Conservation (phyloP, 2,329 filamentous ascomycete genomes). For the Neobulgaria alba region DNA sequence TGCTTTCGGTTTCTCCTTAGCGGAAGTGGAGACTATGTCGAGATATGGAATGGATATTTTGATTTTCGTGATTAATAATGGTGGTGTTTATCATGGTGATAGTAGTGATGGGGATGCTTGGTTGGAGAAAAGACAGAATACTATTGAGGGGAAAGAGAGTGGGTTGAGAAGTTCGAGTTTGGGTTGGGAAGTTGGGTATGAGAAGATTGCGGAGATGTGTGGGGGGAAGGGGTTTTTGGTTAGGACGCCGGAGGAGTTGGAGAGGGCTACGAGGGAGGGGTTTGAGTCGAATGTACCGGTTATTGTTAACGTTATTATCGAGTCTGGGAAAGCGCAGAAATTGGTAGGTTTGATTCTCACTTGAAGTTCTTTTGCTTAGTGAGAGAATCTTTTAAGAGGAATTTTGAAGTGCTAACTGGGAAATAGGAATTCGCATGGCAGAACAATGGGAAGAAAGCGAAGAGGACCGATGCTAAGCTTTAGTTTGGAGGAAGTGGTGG, state of each 20-base stretch:
- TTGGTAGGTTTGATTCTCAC: constrained; percentile 16
- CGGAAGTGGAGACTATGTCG: constrained; percentile 49
- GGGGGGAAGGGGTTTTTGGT: constrained; percentile 45
- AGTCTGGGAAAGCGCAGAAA: constrained; percentile 39
- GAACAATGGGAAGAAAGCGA: constrained; percentile 25
- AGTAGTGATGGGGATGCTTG: constrained; percentile 33
- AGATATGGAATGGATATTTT: constrained; percentile 44
- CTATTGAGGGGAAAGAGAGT: constrained; percentile 22
- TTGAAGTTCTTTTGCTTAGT: background rate
- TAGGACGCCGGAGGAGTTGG: constrained; percentile 42
- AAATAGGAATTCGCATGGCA: constrained; percentile 27
- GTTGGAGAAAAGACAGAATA: constrained; percentile 36
- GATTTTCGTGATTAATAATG: constrained; percentile 49
- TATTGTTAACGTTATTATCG: constrained; percentile 47
- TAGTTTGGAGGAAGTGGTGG: too few species aligned
- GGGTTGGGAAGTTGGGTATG: constrained; percentile 45
- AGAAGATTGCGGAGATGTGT: constrained; percentile 45
- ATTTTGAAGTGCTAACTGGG: constrained; percentile 1
- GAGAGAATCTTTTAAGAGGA: background rate
- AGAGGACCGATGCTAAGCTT: constrained; percentile 15
- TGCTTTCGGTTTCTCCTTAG: constrained; percentile 46
- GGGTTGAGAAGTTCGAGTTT: constrained; percentile 41
- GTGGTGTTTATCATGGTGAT: constrained; percentile 41
- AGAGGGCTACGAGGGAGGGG: constrained; percentile 40
- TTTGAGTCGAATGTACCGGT: constrained; percentile 39